These are phyloP conservation scores for Auricularia auricula-judae DNA, from an alignment of 768 basidiomycete species.

Conservation along the genomic window DNA sequence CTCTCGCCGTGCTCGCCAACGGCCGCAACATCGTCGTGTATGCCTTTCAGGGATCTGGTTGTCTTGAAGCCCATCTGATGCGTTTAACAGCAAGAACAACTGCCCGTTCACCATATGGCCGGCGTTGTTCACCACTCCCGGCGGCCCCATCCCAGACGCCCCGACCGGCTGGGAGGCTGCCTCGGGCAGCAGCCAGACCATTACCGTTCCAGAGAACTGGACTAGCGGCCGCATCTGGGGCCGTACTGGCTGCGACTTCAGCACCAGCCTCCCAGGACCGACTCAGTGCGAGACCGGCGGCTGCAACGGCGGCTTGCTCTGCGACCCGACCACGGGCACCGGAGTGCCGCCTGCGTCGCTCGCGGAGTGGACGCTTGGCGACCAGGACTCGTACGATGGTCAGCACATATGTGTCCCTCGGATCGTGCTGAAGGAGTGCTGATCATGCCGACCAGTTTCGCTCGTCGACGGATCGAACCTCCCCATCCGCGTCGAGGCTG, in stretches of 20 bases:
- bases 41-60: not conserved
- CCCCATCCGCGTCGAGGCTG: conserved; percentile 5
- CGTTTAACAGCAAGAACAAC: not conserved
- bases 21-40: not conserved
- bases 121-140: conserved; percentile 8
- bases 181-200: conserved; percentile 3
- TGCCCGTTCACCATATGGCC: conserved; percentile 3
- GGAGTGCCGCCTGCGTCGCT: conserved; percentile 7
- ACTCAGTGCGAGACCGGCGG: conserved; percentile 2
- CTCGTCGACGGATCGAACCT: conserved; percentile 11
- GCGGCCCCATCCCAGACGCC: conserved; percentile 3
- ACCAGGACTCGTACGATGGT: not conserved
- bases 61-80: not conserved
- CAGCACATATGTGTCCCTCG: not conserved
- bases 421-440: not conserved
- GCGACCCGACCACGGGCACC: conserved; percentile 5
- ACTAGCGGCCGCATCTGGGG: conserved; percentile 13
- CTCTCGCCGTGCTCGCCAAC: not conserved
- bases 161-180: conserved; percentile 13
- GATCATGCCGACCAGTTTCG: not conserved
- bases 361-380: conserved; percentile 4
- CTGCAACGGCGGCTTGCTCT: conserved; percentile 7
- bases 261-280: not conserved
- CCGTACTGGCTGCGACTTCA: conserved; percentile 2
- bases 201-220: conserved; percentile 15